phyloP scores from a whole-genome alignment of 2,329 filamentous ascomycete species.

The Colletotrichum brevisporum region DNA sequence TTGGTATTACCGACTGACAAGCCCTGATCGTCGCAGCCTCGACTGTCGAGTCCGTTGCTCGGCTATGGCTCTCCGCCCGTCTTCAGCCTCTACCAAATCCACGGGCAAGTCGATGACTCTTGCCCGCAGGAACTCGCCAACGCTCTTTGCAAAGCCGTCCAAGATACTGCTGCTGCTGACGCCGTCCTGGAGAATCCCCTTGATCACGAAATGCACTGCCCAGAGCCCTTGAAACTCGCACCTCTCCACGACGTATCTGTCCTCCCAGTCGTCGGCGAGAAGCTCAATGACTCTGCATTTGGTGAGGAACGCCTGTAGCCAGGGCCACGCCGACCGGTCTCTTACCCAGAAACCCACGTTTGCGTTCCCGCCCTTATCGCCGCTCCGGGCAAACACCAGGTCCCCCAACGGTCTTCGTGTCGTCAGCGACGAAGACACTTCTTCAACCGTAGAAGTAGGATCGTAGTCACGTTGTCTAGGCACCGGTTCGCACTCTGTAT shows the following conservation, averaged over 20 bases:
- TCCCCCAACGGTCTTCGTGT: conserved; percentile 47
- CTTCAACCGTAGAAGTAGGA: neutral
- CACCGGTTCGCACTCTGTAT: neutral
- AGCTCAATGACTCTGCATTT: conserved; percentile 53
- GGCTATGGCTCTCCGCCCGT: conserved; percentile 33
- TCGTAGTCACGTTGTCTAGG: conserved; percentile 21
- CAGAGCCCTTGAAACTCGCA: conserved; percentile 60
- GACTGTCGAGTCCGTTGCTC: neutral
- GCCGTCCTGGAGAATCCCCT: conserved; percentile 58
- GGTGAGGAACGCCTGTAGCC: conserved; percentile 57
- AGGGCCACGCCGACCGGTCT: conserved; percentile 55
- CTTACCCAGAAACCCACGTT: conserved; percentile 55
- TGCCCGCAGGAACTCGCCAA: conserved; percentile 62
- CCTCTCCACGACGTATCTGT: conserved; percentile 56
- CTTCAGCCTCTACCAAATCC: conserved; percentile 44
- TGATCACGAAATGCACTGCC: conserved; percentile 62
- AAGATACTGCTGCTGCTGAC: conserved; percentile 63
- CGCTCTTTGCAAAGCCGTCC: conserved; percentile 66
- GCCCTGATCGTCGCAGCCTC: neutral
- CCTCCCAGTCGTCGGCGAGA: conserved; percentile 59
- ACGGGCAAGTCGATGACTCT: conserved; percentile 48
- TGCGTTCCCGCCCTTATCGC: conserved; percentile 52
- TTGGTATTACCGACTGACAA: neutral
- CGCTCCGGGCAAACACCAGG: conserved; percentile 49
- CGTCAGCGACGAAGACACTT: conserved; percentile 17